These are phyloP conservation scores for Sporothrix sp. DNA, from an alignment of 2,329 filamentous ascomycete genomes.

Conservation along the genomic window DNA sequence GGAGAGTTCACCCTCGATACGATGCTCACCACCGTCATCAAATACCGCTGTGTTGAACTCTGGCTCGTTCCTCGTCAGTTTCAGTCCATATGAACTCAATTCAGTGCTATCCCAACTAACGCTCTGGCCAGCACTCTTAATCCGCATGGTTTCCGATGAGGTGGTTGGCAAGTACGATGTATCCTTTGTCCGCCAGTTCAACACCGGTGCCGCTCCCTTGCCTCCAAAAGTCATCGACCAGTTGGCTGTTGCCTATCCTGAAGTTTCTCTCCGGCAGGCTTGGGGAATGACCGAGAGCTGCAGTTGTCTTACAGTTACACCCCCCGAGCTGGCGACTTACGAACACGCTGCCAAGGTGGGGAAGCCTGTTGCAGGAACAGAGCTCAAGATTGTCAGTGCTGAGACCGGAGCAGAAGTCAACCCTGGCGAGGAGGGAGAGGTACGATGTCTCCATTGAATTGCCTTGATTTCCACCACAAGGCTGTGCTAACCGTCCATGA, in stretches of 20 bases:
- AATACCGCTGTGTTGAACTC: slow-evolving; percentile 45
- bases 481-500: neutral
- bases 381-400: slow-evolving; percentile 47
- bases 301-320: slow-evolving; percentile 52
- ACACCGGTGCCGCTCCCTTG: slow-evolving; percentile 51
- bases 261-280: slow-evolving; percentile 53
- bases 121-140: slow-evolving; percentile 33
- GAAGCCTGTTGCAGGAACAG: slow-evolving; percentile 46
- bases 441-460: neutral
- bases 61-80: slow-evolving; percentile 42
- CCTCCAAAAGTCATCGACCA: slow-evolving; percentile 46
- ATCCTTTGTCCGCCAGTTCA: slow-evolving; percentile 43
- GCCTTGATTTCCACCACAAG: slow-evolving; percentile 19
- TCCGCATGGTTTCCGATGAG: slow-evolving; percentile 48
- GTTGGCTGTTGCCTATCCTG: slow-evolving; percentile 46
- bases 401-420: slow-evolving; percentile 44
- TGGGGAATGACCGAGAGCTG: slow-evolving; percentile 62
- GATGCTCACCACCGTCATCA: slow-evolving; percentile 43
- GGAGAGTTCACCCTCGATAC: slow-evolving; percentile 51
- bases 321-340: slow-evolving; percentile 45
- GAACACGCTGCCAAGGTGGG: slow-evolving; percentile 48
- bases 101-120: no score
- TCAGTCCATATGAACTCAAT: no score
- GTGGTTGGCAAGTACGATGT: slow-evolving; percentile 47
- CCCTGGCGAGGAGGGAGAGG: slow-evolving; percentile 40